Percentiles rank a stretch among this genome's conserved stretches.
These are phyloP conservation scores for Colletotrichum sp. DNA, from an alignment of 2,329 filamentous ascomycete species.

Conservation along the genomic window DNA sequence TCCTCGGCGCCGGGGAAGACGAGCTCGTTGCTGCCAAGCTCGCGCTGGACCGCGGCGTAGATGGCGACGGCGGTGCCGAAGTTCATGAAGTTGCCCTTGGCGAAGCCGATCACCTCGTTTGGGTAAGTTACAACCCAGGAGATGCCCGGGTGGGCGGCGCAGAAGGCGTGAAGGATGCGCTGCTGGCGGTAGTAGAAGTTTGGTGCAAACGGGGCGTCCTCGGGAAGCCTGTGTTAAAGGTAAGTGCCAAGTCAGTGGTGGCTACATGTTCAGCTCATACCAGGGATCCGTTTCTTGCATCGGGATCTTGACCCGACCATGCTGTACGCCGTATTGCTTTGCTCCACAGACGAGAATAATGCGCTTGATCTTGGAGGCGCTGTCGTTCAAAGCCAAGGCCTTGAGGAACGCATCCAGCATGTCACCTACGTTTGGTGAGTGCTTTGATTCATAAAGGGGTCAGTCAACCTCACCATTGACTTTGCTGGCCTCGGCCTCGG, in stretches of 20 bases:
- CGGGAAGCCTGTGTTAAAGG: constrained; percentile 29
- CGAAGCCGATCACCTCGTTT: constrained; percentile 36
- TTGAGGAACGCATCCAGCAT: constrained; percentile 54
- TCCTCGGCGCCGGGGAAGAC: constrained; percentile 36
- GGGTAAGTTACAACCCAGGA: constrained; percentile 35
- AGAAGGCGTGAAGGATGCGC: constrained; percentile 37
- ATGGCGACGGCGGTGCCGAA: constrained; percentile 41
- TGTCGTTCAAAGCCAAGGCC: constrained; percentile 46
- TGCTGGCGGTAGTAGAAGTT: constrained; percentile 61
- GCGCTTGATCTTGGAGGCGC: constrained; percentile 42
- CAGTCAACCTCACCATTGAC: constrained; percentile 27
- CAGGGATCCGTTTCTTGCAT: constrained; percentile 48
- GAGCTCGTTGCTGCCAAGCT: constrained; percentile 33
- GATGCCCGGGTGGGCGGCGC: not conserved
- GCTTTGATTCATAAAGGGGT: not conserved
- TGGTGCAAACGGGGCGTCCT: constrained; percentile 26
- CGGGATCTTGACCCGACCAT: constrained; percentile 50
- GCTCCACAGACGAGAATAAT: constrained; percentile 52
- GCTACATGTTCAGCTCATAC: not conserved
- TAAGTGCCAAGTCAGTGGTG: constrained; percentile 24
- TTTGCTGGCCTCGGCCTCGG: constrained; percentile 21
- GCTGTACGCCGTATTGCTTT: constrained; percentile 59
- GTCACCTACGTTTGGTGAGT: constrained; percentile 21
- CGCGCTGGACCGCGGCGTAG: constrained; percentile 40
- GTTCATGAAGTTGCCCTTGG: constrained; percentile 43